These are phyloP conservation scores for Ceratobasidium sp. DNA, from an alignment of 1,284 basidiomycete species.

Conservation along the genomic window DNA sequence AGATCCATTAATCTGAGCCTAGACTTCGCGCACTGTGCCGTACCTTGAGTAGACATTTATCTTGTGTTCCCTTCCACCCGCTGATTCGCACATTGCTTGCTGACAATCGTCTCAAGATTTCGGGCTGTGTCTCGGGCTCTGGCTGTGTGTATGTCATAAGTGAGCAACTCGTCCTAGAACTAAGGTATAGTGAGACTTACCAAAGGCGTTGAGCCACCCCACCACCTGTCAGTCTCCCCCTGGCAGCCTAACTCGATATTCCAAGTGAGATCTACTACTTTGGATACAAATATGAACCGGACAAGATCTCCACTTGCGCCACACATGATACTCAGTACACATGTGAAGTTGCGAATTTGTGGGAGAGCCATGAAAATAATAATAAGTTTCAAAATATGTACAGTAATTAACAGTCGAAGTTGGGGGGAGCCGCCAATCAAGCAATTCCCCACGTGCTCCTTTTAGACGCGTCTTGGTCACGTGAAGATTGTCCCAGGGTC, in stretches of 20 bases:
- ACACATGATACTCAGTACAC: slow-evolving; percentile 1
- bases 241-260: slow-evolving; percentile 36
- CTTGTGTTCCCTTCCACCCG: slow-evolving; percentile 22
- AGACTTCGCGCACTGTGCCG: not conserved
- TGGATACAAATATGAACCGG: slow-evolving; percentile 24
- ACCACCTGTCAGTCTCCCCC: slow-evolving; percentile 28
- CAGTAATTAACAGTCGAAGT: slow-evolving; percentile 26
- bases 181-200: not conserved
- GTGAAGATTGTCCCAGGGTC: not conserved
- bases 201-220: slow-evolving; percentile 14
- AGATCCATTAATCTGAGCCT: not conserved
- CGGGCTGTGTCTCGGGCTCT: not conserved
- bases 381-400: not conserved
- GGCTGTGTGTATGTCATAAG: slow-evolving; percentile 2
- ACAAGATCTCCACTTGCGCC: not conserved
- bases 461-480: not conserved
- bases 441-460: not conserved
- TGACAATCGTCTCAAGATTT: not conserved
- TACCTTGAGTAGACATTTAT: slow-evolving; percentile 34
- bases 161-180: not conserved
- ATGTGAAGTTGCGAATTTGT: slow-evolving; percentile 9
- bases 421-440: not conserved
- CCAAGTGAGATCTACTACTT: slow-evolving; percentile 30
- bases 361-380: slow-evolving; percentile 1
- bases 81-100: not conserved